A percentile compares a stretch with the other conserved stretches of the same genome.
Conservation (phyloP, 1,284 basidiomycete genomes). For the Phlebopus sp. region DNA sequence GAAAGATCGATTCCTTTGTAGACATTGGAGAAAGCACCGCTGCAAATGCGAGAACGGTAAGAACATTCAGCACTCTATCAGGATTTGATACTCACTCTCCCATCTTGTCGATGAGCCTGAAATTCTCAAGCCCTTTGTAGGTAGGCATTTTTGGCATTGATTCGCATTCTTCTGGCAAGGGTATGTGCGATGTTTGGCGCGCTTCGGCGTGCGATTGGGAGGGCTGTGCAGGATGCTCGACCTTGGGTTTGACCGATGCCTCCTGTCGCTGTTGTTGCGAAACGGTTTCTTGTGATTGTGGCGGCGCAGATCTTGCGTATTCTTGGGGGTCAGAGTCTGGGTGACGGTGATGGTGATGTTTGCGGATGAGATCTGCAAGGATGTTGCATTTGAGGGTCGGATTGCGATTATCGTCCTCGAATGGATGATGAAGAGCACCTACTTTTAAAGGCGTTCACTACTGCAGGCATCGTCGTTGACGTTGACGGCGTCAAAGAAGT, state of each 20-base stretch:
- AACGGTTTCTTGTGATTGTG: slow-evolving; percentile 31
- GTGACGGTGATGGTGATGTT: slow-evolving; percentile 54
- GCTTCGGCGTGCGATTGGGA: slow-evolving; percentile 33
- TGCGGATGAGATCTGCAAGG: slow-evolving; percentile 76
- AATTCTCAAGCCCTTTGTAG: slow-evolving; percentile 85
- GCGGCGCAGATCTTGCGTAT: slow-evolving; percentile 26
- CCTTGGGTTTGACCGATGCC: slow-evolving; percentile 25
- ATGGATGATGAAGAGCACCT: slow-evolving; percentile 16
- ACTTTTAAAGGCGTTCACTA: slow-evolving; percentile 78
- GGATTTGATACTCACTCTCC: slow-evolving; percentile 73
- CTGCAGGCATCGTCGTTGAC: slow-evolving; percentile 32
- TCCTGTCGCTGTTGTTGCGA: slow-evolving; percentile 25
- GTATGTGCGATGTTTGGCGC: slow-evolving; percentile 59
- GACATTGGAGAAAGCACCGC: slow-evolving; percentile 97
- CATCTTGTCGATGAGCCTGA: slow-evolving; percentile 86
- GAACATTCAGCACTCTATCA: slow-evolving; percentile 3
- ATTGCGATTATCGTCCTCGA: slow-evolving; percentile 15
- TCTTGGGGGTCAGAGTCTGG: slow-evolving; percentile 34
- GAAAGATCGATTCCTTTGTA: slow-evolving; percentile 87
- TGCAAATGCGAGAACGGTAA: slow-evolving; percentile 30
- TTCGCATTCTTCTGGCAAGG: slow-evolving; percentile 77
- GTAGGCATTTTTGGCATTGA: slow-evolving; percentile 75
- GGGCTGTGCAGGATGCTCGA: slow-evolving; percentile 34
- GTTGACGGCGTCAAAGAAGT: slow-evolving; percentile 6
- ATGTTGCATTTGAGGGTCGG: slow-evolving; percentile 16